phyloP scores from a whole-genome alignment of 805 yeast genomes.

The Pichia heedii region DNA sequence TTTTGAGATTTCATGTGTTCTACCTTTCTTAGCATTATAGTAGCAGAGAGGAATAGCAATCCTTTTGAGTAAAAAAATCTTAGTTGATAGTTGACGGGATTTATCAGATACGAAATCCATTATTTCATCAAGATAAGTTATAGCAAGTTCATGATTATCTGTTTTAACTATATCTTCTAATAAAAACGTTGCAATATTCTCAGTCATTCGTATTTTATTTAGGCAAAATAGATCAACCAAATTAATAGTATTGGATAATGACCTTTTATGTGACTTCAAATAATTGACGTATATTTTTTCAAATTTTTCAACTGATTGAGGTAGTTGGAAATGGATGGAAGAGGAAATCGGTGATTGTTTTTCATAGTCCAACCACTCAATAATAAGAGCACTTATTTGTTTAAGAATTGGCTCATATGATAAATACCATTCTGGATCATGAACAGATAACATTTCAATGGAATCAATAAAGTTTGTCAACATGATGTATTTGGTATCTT shows the following conservation, averaged over 20 bases:
- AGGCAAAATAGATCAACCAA: slow-evolving; percentile 36
- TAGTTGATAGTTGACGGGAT: slow-evolving; percentile 39
- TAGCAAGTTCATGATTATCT: slow-evolving; percentile 37
- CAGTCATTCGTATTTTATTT: slow-evolving; percentile 38
- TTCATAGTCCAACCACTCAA: slow-evolving; percentile 35
- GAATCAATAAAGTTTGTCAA: slow-evolving; percentile 70
- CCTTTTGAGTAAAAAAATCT: slow-evolving; percentile 51
- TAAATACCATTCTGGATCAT: slow-evolving; percentile 45
- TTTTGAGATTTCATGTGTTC: slow-evolving; percentile 15
- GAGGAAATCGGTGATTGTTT: slow-evolving; percentile 40
- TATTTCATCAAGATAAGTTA: slow-evolving; percentile 41
- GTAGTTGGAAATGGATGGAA: slow-evolving; percentile 58
- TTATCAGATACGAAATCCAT: slow-evolving; percentile 41
- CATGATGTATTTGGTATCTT: slow-evolving; percentile 49
- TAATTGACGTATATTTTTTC: slow-evolving; percentile 39
- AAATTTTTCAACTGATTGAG: slow-evolving; percentile 56
- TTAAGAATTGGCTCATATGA: slow-evolving; percentile 38
- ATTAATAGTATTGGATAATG: slow-evolving; percentile 20
- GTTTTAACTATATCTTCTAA: slow-evolving; percentile 47
- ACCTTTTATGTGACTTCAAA: slow-evolving; percentile 8
- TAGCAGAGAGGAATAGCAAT: slow-evolving; percentile 59
- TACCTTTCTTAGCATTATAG: slow-evolving; percentile 44
- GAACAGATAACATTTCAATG: slow-evolving; percentile 40
- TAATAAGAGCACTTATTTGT: slow-evolving; percentile 34
- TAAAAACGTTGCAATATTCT: slow-evolving; percentile 46